A percentile compares a stretch with the other conserved stretches of the same genome.
Evolutionary conservation across 495 filamentous ascomycete genomes (phyloP).

Genomic region (Letharia lupina): DNA sequence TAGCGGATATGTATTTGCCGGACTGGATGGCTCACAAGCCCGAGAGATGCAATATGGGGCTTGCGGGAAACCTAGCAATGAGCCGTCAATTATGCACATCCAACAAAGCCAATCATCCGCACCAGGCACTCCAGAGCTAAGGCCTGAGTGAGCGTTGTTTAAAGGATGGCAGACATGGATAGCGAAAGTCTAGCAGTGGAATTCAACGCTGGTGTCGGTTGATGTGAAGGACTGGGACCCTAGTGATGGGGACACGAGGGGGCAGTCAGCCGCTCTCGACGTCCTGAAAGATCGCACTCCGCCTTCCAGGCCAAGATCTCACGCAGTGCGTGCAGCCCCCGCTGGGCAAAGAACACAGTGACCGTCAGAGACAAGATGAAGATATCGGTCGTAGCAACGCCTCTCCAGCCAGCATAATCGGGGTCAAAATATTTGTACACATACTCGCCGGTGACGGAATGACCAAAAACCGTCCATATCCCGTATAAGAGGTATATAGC

Average conservation of each 20-base stretch:
- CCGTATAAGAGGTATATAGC: constrained; percentile 36
- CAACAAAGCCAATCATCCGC: too few relatives aligned
- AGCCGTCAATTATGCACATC: too few relatives aligned
- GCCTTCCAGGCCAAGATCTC: constrained; percentile 9
- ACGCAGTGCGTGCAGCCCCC: constrained; percentile 4
- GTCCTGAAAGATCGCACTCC: not conserved
- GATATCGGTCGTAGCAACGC: constrained; percentile 18
- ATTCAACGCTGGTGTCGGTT: too few relatives aligned
- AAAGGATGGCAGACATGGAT: too few relatives aligned
- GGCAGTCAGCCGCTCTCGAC: not conserved
- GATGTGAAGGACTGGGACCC: too few relatives aligned
- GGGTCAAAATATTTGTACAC: constrained; percentile 44
- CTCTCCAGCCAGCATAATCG: constrained; percentile 28
- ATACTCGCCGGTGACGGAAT: constrained; percentile 37
- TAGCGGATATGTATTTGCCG: too few relatives aligned
- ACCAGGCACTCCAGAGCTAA: too few relatives aligned
- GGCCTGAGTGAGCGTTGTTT: too few relatives aligned
- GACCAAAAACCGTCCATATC: constrained; percentile 41
- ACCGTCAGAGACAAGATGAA: constrained; percentile 7
- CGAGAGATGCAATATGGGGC: too few relatives aligned
- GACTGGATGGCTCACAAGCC: too few relatives aligned
- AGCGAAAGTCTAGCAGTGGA: too few relatives aligned
- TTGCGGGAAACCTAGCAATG: too few relatives aligned
- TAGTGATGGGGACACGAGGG: not conserved
- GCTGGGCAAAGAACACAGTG: not conserved